Percentiles rank a stretch among this genome's conserved stretches.
Evolutionary conservation across 345 rosid species (phyloP).

Genomic region (Citrus mangshanensis): DNA sequence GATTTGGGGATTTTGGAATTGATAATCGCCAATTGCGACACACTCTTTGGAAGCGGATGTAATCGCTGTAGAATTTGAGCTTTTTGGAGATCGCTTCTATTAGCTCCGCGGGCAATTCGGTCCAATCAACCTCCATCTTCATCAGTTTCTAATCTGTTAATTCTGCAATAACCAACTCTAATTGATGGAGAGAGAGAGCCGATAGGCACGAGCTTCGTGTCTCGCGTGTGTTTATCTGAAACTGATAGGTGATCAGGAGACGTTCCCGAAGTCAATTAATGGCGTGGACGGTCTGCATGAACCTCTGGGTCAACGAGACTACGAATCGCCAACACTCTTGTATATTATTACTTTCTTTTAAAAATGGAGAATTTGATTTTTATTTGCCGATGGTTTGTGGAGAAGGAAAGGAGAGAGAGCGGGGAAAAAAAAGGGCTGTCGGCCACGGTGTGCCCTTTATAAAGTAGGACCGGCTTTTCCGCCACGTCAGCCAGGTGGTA

Average conservation of each 20-base stretch:
- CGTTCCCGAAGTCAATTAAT: not conserved
- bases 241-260: not conserved
- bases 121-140: conserved; percentile 47
- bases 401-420: too few relatives aligned
- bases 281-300: not conserved
- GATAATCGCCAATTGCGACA: conserved; percentile 42
- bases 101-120: conserved; percentile 46
- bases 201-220: not conserved
- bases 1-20: conserved; percentile 30
- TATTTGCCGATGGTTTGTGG: too few relatives aligned
- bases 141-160: not conserved
- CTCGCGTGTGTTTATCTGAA: too few relatives aligned
- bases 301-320: not conserved
- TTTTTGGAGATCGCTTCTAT: conserved; percentile 30
- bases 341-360: too few relatives aligned
- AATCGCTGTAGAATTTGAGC: conserved; percentile 40
- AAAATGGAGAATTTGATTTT: too few relatives aligned
- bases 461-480: not conserved
- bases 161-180: not conserved
- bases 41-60: conserved; percentile 39
- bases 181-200: not conserved
- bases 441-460: too few relatives aligned
- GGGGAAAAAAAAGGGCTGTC: too few relatives aligned
- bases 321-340: too few relatives aligned
- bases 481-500: not conserved